Percentiles rank a stretch among this genome's conserved stretches.
These are phyloP conservation scores for Orbilia ellipsospora DNA, from an alignment of 2,329 filamentous ascomycete genomes.

Conservation along the genomic window DNA sequence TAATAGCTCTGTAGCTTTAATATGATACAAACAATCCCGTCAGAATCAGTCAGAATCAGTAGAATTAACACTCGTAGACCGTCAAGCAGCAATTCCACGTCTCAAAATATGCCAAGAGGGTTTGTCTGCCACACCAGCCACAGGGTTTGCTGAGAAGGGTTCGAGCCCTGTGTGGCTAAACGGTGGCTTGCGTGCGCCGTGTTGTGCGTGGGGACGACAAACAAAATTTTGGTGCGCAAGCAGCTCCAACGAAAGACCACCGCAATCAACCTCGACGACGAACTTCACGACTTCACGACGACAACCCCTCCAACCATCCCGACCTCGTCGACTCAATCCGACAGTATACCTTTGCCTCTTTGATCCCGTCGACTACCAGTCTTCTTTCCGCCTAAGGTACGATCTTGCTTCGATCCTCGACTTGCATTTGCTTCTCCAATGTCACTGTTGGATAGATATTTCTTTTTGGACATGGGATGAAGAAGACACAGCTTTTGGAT, in stretches of 20 bases:
- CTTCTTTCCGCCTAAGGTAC: constrained; percentile 45
- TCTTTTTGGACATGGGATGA: background rate
- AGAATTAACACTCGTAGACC: too few relatives aligned
- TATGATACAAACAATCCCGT: too few relatives aligned
- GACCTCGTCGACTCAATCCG: constrained; percentile 34
- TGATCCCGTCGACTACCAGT: constrained; percentile 23
- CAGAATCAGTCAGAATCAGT: too few relatives aligned
- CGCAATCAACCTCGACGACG: constrained; percentile 46
- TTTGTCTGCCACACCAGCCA: constrained; percentile 3
- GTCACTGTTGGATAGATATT: background rate
- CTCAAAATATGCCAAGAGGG: background rate
- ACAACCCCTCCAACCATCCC: constrained; percentile 26
- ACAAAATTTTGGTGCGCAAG: constrained; percentile 38
- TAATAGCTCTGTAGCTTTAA: too few relatives aligned
- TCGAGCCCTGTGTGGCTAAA: constrained; percentile 40
- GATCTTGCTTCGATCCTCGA: constrained; percentile 20
- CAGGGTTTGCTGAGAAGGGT: constrained; percentile 20
- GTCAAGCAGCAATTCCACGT: too few relatives aligned
- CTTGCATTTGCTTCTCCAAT: background rate
- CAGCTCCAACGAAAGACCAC: constrained; percentile 6
- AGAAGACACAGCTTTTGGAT: background rate
- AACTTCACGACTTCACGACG: constrained; percentile 51
- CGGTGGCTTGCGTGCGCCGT: constrained; percentile 1
- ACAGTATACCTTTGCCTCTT: constrained; percentile 8
- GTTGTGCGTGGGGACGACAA: constrained; percentile 36